Percentiles rank a stretch among this genome's conserved stretches.
These are phyloP conservation scores for Auriscalpium microsporum DNA, from an alignment of 768 basidiomycete genomes.

Conservation along the genomic window DNA sequence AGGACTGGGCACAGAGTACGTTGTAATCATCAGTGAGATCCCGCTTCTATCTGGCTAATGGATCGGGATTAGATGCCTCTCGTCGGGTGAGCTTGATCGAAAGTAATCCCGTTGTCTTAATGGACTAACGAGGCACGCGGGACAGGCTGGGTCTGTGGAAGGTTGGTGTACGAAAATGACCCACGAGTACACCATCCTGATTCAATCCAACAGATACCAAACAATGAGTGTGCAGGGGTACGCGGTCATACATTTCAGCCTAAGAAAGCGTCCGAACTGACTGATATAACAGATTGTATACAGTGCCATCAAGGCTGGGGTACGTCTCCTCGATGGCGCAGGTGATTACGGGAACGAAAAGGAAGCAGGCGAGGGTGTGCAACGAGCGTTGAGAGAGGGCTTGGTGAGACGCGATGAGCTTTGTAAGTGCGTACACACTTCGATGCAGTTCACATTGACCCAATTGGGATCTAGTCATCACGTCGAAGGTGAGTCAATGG, in stretches of 20 bases:
- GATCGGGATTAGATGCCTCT: conserved; percentile 49
- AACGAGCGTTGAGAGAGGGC: conserved; percentile 70
- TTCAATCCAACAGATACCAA: conserved; percentile 39
- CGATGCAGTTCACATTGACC: neutral
- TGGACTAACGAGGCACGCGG: too few relatives aligned
- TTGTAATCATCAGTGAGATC: neutral
- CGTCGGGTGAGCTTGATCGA: conserved; percentile 43
- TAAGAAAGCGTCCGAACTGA: neutral
- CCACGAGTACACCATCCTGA: neutral
- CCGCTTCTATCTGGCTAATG: neutral
- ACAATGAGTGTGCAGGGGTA: conserved; percentile 52
- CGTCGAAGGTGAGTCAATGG: conserved; percentile 53
- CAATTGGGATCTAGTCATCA: conserved; percentile 47
- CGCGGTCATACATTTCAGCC: conserved; percentile 12
- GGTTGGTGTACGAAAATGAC: conserved; percentile 25
- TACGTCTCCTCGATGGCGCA: conserved; percentile 81
- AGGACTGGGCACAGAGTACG: conserved; percentile 52
- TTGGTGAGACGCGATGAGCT: conserved; percentile 83
- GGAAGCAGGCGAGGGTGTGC: conserved; percentile 73
- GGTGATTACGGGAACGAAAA: conserved; percentile 88
- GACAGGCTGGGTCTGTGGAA: conserved; percentile 66
- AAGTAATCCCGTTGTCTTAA: too few relatives aligned
- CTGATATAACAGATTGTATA: conserved; percentile 54
- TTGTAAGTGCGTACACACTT: conserved; percentile 39
- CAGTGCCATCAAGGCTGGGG: conserved; percentile 78